Conservation (phyloP, 345 rosid genomes). For the Pistacia integerrima region DNA sequence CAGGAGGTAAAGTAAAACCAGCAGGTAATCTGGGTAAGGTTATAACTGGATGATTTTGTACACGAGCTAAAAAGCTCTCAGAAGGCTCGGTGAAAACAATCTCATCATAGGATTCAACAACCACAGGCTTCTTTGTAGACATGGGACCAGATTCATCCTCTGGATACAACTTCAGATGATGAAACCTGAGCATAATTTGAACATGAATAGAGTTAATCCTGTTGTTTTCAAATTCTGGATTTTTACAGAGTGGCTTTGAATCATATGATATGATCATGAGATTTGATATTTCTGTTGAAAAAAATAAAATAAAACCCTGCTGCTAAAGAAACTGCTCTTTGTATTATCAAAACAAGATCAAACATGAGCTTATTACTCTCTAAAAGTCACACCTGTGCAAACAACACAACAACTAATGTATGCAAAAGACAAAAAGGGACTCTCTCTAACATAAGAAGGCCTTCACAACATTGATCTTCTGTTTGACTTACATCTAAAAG, state of each 20-base stretch:
- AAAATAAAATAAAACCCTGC: neutral
- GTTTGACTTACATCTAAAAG: neutral
- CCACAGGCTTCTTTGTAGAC: constrained; percentile 73
- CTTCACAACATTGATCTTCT: neutral
- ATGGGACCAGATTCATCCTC: constrained; percentile 64
- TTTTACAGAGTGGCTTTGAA: neutral
- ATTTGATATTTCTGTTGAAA: neutral
- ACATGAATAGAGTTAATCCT: neutral
- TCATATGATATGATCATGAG: neutral
- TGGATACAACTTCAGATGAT: constrained; percentile 63
- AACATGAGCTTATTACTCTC: neutral
- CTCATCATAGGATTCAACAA: constrained; percentile 67
- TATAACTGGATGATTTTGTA: constrained; percentile 66
- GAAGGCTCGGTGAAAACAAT: constrained; percentile 72
- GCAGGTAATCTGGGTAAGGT: constrained; percentile 61
- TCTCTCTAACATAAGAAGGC: neutral
- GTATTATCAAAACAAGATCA: neutral
- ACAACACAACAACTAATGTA: neutral
- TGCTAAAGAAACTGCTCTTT: neutral
- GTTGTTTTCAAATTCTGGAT: neutral
- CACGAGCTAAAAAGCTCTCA: constrained; percentile 61
- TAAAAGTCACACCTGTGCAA: neutral
- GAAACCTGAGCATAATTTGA: constrained; percentile 42
- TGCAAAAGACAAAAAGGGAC: neutral
- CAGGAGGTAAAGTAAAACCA: constrained; percentile 57